Evolutionary conservation across 2,329 filamentous ascomycete genomes (phyloP), one percentile per base, ranked within the genome.

Genomic region (Cylindrodendrum hubeiense): DNA sequence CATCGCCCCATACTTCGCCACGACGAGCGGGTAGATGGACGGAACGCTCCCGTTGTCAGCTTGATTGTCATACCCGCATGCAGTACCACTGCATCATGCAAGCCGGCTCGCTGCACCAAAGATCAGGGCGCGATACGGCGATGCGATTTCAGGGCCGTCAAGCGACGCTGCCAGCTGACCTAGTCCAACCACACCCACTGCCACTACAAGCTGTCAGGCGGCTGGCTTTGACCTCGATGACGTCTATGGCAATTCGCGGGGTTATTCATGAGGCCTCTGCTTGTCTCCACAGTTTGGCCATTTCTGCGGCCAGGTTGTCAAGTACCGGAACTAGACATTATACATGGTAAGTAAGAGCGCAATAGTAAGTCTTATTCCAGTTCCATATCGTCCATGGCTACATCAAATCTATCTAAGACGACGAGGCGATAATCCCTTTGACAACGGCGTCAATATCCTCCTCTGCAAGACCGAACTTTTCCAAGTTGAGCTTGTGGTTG

Each of bases 371-470:
- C 37, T 28, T 44, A 34, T 44, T 44, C 24, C 15, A 50, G 9
- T 22, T 17, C 37, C 21, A 47, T 12, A 24, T n/a, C 15, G 2
- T 43, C 28, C 15, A 13, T 41, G 33, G 33, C n/a, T n/a, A 12
- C 44, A n/a, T 51, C 41, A 52, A 21, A 17, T 15, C 9, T 10
- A 41, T 49, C 24, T 62, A 52, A 4, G 39, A 13, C 8, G 28
- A 33, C 26, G 28, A 22, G 2, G 47, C 59, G 17, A 66, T 28
- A 37, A 58, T 57, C 15, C 34, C 62, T 50, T 66, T 66, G 21
- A 76, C 69, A 30, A 76, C 68, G 61, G 72, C 67, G 26, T 77
- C 75, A 17, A 79, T 56, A 17, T 75, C 67, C 47, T 80, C 76
- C 56, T 69, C 59, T 24, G 65, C 43, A 17, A 80, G 60, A 0